A percentile compares a stretch with the other conserved stretches of the same genome.
These are phyloP conservation scores for Brettanomyces nanus DNA, from an alignment of 805 yeast species.

Conservation along the genomic window DNA sequence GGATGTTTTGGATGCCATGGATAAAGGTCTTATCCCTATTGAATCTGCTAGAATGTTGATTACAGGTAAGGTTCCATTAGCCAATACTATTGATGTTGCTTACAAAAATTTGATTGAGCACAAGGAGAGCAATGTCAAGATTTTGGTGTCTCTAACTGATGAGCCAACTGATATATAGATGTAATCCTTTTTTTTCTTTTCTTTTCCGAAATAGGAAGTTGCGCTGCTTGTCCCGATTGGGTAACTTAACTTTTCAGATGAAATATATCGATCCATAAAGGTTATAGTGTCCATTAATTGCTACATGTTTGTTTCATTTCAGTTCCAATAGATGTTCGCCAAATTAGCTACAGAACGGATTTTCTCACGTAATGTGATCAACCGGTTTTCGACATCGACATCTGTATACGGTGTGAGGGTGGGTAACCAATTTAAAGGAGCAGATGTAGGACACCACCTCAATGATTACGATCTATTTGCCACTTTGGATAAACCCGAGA, in stretches of 20 bases:
- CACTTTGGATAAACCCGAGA: constrained; percentile 35
- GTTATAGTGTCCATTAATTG: no score
- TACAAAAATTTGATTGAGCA: constrained; percentile 41
- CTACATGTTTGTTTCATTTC: no score
- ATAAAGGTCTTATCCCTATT: constrained; percentile 35
- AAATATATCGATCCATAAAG: no score
- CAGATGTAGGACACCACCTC: constrained; percentile 28
- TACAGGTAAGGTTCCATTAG: constrained; percentile 43
- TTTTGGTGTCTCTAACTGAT: constrained; percentile 40
- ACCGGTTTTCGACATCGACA: neutral
- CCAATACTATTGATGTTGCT: constrained; percentile 46
- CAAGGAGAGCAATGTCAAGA: constrained; percentile 49
- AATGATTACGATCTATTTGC: constrained; percentile 39
- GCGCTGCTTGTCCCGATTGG: no score
- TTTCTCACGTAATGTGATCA: no score
- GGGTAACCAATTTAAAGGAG: constrained; percentile 19
- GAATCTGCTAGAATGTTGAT: constrained; percentile 39
- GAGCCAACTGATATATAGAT: no score
- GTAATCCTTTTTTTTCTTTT: no score
- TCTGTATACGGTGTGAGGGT: neutral
- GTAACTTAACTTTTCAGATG: no score
- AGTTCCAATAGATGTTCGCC: no score
- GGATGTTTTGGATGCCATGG: constrained; percentile 45
- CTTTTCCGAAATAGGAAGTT: no score
- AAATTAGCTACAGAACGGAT: no score